Conservation (phyloP, 495 filamentous ascomycete genomes). For the Neurospora discreta region DNA sequence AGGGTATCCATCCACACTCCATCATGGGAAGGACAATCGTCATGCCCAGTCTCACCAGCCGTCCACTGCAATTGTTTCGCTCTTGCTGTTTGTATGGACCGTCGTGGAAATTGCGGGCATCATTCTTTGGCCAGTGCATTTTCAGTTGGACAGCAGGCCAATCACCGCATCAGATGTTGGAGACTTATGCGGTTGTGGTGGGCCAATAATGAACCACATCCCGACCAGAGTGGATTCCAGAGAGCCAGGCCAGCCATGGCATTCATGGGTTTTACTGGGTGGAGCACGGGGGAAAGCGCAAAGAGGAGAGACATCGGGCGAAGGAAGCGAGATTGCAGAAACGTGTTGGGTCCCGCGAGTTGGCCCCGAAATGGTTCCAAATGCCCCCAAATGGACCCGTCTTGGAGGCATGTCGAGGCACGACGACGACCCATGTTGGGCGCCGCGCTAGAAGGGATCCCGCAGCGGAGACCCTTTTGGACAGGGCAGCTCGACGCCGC, state of each 20-base stretch:
- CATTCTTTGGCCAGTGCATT: neutral
- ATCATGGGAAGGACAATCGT: neutral
- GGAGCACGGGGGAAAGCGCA: neutral
- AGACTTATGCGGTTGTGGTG: neutral
- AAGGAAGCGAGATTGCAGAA: neutral
- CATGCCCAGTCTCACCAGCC: neutral
- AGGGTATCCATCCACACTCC: neutral
- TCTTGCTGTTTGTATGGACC: neutral
- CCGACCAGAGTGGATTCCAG: neutral
- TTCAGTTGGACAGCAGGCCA: neutral
- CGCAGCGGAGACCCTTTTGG: conserved; percentile 1
- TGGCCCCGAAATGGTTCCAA: neutral
- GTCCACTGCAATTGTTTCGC: neutral
- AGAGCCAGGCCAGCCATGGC: neutral
- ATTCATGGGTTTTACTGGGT: neutral
- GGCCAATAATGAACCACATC: neutral
- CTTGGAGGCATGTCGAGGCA: neutral
- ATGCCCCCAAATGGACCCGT: neutral
- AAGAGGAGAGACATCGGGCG: neutral
- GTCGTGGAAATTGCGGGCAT: neutral
- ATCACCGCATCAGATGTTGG: neutral
- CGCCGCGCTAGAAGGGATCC: neutral
- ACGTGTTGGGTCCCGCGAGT: neutral
- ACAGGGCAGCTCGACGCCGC: neutral
- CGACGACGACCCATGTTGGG: neutral